Percentiles rank a stretch among this genome's conserved stretches.
These are phyloP conservation scores for Daldinia eschscholtzii DNA, from an alignment of 2,329 filamentous ascomycete species.

Conservation along the genomic window DNA sequence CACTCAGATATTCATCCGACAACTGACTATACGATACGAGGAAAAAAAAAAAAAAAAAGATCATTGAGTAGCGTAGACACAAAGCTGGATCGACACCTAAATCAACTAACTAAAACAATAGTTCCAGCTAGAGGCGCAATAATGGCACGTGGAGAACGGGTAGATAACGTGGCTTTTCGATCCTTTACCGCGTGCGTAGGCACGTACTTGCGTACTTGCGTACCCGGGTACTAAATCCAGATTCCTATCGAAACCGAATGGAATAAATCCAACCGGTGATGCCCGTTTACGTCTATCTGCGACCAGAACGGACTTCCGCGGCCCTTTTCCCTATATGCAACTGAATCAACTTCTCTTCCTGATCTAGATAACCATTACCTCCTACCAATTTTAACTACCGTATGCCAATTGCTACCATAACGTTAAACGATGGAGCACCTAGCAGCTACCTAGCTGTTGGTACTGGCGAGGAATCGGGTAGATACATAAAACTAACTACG, in stretches of 20 bases:
- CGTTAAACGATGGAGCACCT: not conserved
- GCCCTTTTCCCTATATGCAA: not conserved
- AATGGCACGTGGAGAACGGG: not conserved
- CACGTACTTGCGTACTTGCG: not conserved
- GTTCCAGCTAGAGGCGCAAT: not conserved
- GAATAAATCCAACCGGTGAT: not conserved
- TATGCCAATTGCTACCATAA: not conserved
- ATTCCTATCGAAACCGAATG: not conserved
- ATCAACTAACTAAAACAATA: not conserved
- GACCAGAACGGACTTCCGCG: not conserved
- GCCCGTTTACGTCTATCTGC: conserved; percentile 2
- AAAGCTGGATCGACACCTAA: not conserved
- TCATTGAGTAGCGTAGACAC: not conserved
- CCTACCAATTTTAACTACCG: not conserved
- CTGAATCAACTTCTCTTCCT: not conserved
- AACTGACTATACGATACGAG: not conserved
- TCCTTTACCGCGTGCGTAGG: not conserved
- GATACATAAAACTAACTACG: conserved; percentile 2
- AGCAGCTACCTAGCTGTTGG: not conserved
- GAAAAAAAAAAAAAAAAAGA: not conserved
- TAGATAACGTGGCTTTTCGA: conserved; percentile 18
- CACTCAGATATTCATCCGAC: not conserved
- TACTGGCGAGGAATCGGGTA: conserved; percentile 1
- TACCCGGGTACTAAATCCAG: not conserved
- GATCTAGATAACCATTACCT: conserved; percentile 2